Conservation (phyloP, 2,329 filamentous ascomycete genomes). For the Metarhizium humberi region DNA sequence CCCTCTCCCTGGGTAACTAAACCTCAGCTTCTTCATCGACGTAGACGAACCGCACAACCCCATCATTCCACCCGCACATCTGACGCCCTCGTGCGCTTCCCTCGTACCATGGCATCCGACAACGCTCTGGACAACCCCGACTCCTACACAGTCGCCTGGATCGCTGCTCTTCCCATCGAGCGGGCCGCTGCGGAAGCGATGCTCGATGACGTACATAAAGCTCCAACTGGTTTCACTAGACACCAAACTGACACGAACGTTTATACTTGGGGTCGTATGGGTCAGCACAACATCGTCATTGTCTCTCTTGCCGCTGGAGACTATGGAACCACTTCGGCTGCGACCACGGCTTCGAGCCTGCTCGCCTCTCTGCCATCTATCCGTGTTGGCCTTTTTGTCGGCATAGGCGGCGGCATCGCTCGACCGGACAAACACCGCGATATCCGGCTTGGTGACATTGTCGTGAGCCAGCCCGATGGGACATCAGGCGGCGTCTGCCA, state of each 20-base stretch:
- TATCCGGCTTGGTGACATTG: conserved; percentile 7
- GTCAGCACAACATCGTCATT: conserved; percentile 14
- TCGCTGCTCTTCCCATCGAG: conserved; percentile 10
- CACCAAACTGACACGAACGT: conserved; percentile 9
- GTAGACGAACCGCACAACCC: not conserved
- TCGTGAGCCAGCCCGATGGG: conserved; percentile 4
- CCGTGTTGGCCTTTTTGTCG: conserved; percentile 8
- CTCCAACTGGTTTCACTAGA: not conserved
- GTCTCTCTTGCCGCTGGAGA: conserved; percentile 8
- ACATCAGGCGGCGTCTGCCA: conserved; percentile 7
- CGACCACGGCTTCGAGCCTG: conserved; percentile 7
- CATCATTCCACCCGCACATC: not conserved
- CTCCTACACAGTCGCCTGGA: conserved; percentile 12
- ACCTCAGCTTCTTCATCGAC: not conserved
- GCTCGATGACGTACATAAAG: conserved; percentile 10
- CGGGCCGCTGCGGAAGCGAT: conserved; percentile 10
- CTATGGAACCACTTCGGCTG: conserved; percentile 6
- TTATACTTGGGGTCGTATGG: conserved; percentile 12
- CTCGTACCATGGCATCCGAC: conserved; percentile 1
- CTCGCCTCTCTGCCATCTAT: conserved; percentile 9
- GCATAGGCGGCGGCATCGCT: conserved; percentile 10
- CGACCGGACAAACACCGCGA: conserved; percentile 5
- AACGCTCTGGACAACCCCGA: conserved; percentile 4
- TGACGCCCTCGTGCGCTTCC: not conserved
- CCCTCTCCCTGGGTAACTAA: not conserved